Evolutionary conservation across 352 stramenopile genomes (phyloP), one percentile per base, ranked within the genome.

Genomic region (Pythium angustatum): DNA sequence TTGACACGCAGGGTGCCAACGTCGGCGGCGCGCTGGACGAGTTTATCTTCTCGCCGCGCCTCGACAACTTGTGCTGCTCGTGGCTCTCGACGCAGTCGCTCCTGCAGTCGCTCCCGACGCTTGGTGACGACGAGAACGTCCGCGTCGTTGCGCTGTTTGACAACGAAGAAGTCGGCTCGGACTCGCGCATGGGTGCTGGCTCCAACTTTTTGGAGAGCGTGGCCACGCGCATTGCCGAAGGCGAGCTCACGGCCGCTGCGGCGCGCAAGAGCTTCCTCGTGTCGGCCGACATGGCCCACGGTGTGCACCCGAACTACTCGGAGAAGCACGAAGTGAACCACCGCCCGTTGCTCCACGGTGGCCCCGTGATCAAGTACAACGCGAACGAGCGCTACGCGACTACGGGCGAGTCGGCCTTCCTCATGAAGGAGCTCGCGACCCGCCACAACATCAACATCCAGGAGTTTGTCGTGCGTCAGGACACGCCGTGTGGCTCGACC

Each of bases 281-380:
- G 47, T 98, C 87, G 49, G 95, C 95, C 48, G 97, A 99, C 76
- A 98, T 98, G 88, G 96, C 97, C 1, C 97, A 99, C 83, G 96
- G 94, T 2, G 82, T 99, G 49, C 97, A 99, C 79, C 96, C 97
- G 17, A 99, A 99, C 72, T 99, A 99, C 80, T 69, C 85, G 44
- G 83, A 93, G 11, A 98, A 98, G 68, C 97, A 99, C 77, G 97
- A 99, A 62, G 62, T 82, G 51, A 93, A 96, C 64, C 95, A 98
- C 79, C 81, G 87, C 19, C 96, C 95, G 8, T 83, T 86, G 51
- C 78, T 99, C 65, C 96, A 98, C 73, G 76, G 65, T 15, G 96
- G 96, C n/a, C 81, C 97, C 59, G 97, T 99, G n/a, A 98, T 99
- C 66, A 99, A 99, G 83, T 90, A 97, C 72, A 99, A 99, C 73